phyloP scores from a whole-genome alignment of 495 filamentous ascomycete species.

The Podospora didyma region DNA sequence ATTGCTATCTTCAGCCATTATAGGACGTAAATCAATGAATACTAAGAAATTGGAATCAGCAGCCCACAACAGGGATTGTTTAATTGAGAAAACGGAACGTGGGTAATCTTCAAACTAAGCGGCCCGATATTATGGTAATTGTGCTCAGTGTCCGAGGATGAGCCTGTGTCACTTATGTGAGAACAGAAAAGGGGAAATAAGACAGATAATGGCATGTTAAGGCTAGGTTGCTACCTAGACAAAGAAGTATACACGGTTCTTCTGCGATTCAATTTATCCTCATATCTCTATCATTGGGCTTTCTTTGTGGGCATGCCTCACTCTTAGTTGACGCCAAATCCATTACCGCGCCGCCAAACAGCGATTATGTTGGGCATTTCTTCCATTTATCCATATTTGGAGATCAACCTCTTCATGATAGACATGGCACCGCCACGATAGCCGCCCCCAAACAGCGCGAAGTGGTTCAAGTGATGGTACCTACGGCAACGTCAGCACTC shows the following conservation, averaged over 20 bases:
- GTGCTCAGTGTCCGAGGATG: not conserved
- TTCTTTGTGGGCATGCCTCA: not conserved
- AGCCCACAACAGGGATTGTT: not conserved
- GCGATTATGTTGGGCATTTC: not conserved
- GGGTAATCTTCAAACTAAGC: not conserved
- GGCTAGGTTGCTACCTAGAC: not conserved
- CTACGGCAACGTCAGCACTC: constrained; percentile 33
- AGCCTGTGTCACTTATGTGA: not conserved
- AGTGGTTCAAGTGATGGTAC: constrained; percentile 89
- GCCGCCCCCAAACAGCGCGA: constrained; percentile 75
- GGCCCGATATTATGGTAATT: not conserved
- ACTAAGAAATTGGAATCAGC: not conserved
- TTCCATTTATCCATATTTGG: constrained; percentile 54
- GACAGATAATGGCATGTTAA: not conserved
- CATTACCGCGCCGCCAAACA: not conserved
- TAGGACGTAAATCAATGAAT: not conserved
- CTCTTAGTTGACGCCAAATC: not conserved
- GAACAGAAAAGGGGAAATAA: not conserved
- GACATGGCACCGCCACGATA: constrained; percentile 69
- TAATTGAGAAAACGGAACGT: not conserved
- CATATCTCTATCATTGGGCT: not conserved
- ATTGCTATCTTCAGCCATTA: not conserved
- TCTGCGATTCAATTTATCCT: not conserved
- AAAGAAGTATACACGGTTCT: not conserved
- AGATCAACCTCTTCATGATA: constrained; percentile 67